These are phyloP conservation scores for Solioccasus polychromus DNA, from an alignment of 768 basidiomycete genomes.

Conservation along the genomic window DNA sequence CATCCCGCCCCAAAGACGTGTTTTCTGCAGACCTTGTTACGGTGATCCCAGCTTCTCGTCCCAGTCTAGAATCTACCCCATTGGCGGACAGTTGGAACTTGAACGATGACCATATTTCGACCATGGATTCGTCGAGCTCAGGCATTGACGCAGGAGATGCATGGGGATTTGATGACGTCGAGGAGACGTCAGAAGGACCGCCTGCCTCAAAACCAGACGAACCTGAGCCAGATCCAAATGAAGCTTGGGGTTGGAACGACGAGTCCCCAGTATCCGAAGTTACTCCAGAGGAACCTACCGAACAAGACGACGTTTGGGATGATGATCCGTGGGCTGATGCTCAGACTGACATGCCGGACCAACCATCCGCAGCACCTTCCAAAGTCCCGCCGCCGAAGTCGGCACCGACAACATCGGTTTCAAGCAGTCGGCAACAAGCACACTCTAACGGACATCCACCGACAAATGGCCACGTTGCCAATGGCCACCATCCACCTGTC, in stretches of 20 bases:
- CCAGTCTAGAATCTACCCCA: background rate
- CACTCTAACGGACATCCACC: constrained; percentile 11
- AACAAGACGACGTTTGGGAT: constrained; percentile 56
- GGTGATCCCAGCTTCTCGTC: constrained; percentile 1
- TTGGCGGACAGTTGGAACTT: constrained; percentile 44
- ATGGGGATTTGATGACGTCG: constrained; percentile 56
- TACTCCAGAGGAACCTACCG: constrained; percentile 27
- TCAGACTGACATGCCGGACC: constrained; percentile 24
- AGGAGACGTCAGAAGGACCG: constrained; percentile 22
- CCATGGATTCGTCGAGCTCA: constrained; percentile 24
- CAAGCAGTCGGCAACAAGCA: constrained; percentile 57
- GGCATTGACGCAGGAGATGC: constrained; percentile 33
- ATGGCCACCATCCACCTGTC: constrained; percentile 13
- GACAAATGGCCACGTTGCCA: constrained; percentile 22
- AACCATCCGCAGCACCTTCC: constrained; percentile 17
- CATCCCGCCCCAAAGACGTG: constrained; percentile 17
- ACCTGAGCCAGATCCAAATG: constrained; percentile 42
- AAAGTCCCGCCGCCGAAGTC: constrained; percentile 9
- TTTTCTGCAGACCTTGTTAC: constrained; percentile 24
- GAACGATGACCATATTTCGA: constrained; percentile 38
- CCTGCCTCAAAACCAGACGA: constrained; percentile 19
- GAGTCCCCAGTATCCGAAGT: constrained; percentile 18
- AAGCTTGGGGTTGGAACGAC: constrained; percentile 80
- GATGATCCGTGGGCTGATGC: constrained; percentile 70
- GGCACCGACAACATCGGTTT: constrained; percentile 40